These are phyloP conservation scores for Metschnikowia proteae DNA, from an alignment of 805 yeast species.

Conservation along the genomic window DNA sequence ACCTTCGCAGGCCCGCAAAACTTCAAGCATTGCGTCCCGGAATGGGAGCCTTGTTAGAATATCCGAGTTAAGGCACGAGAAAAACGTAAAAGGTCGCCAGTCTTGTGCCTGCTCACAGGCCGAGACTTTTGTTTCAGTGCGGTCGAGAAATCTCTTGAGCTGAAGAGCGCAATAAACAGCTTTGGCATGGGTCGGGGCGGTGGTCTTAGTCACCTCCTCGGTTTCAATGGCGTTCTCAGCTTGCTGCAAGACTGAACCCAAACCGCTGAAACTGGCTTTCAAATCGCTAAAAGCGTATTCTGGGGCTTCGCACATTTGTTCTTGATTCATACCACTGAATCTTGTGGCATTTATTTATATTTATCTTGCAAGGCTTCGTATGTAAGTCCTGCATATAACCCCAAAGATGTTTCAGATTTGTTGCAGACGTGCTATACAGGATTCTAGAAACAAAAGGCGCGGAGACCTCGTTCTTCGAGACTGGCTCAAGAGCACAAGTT, in stretches of 20 bases:
- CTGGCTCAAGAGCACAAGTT: too few species aligned
- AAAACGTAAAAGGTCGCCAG: not conserved
- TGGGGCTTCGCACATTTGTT: not conserved
- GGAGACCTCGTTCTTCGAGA: too few species aligned
- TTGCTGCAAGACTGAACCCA: not conserved
- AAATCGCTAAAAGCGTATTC: not conserved
- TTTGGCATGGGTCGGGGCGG: constrained; percentile 3
- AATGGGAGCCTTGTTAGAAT: not conserved
- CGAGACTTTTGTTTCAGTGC: not conserved
- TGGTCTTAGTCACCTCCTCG: not conserved
- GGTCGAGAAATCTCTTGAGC: not conserved
- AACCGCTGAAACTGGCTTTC: not conserved
- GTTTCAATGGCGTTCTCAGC: not conserved
- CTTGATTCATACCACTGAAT: not conserved
- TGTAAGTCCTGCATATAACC: not conserved
- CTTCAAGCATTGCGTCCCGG: not conserved
- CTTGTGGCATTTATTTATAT: not conserved
- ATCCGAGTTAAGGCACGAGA: not conserved
- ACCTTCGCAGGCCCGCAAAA: not conserved
- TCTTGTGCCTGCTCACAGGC: not conserved
- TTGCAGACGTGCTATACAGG: constrained; percentile 15
- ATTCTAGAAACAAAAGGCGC: not conserved
- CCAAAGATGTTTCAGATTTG: constrained; percentile 11
- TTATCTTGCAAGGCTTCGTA: not conserved
- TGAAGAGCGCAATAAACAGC: not conserved